phyloP scores from a whole-genome alignment of 768 basidiomycete genomes.

The Kwoniella sp. region DNA sequence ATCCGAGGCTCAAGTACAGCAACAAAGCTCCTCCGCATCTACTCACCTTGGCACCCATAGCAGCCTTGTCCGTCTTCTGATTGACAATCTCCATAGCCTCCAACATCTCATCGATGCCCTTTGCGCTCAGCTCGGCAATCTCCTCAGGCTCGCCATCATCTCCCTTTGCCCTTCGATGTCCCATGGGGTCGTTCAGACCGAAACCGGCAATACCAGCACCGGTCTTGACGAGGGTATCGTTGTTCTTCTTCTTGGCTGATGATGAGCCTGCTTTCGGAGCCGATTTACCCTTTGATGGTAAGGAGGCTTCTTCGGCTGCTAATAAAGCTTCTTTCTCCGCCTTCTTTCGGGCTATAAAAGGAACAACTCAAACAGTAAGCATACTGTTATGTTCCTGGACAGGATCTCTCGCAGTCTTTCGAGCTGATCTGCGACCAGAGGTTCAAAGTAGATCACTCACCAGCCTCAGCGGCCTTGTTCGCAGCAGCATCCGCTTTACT shows the following conservation, averaged over 20 bases:
- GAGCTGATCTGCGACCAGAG: neutral
- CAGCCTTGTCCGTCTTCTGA: slow-evolving; percentile 90
- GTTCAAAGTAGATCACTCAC: slow-evolving; percentile 20
- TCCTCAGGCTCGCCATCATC: slow-evolving; percentile 55
- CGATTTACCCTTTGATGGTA: slow-evolving; percentile 63
- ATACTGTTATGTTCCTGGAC: neutral
- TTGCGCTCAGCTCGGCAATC: slow-evolving; percentile 73
- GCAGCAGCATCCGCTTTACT: slow-evolving; percentile 50
- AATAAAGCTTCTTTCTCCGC: slow-evolving; percentile 80
- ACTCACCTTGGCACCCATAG: slow-evolving; percentile 69
- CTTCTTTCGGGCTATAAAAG: slow-evolving; percentile 67
- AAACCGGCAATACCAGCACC: slow-evolving; percentile 59
- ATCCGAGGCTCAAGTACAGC: no score
- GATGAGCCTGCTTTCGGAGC: slow-evolving; percentile 60
- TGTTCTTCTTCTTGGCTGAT: slow-evolving; percentile 62
- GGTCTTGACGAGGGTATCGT: slow-evolving; percentile 73
- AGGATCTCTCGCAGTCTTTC: neutral
- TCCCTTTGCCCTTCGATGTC: slow-evolving; percentile 36
- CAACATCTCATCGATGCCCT: slow-evolving; percentile 85
- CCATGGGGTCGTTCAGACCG: slow-evolving; percentile 48
- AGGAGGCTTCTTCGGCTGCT: slow-evolving; percentile 79
- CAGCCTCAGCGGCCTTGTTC: slow-evolving; percentile 51
- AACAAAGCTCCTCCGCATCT: neutral
- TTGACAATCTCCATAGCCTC: slow-evolving; percentile 86
- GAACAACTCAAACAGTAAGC: neutral